Base-by-base conservation (phyloP, 176 grass and related monocot species). In the Luzula sylvatica region DNA sequence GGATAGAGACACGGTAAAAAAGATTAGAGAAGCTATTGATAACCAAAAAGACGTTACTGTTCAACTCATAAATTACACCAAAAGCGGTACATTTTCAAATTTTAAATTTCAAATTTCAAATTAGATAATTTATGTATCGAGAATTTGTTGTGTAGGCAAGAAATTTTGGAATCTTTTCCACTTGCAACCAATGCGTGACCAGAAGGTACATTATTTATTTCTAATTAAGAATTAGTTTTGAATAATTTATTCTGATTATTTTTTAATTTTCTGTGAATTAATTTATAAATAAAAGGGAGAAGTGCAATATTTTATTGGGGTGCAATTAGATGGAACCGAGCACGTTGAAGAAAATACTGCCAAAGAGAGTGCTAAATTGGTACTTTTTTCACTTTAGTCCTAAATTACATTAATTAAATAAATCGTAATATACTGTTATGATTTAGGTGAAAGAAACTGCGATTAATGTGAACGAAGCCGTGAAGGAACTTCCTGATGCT, bases 81-180 rank as follows among this genome's bases (percentile, higher is more conserved):
- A 82, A 73, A 88, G 73, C 9, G 80, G 83, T 95, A 88, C 46
- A 71, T 2, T 63, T 53, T 46, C 20, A 27, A 46, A 47, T 11
- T 62, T 26, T 11, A 63, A 60, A 48, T 11, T 19, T 47, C 15
- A 61, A 47, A 4, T 7, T 20, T 5, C 41, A 11, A 63, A 20
- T 29, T 47, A 8, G 19, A 63, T 28, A 30, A 47, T 35, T 35
- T 35, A 9, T 35, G 26, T 58, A 38, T 14, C 7, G 30, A 2
- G 53, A 4, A 45, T 38, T 28, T 77, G 27, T 71, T 74, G 32
- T 60, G 48, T 42, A 88, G 83, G 90, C 52, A 86, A 95, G 52
- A 95, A 88, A 58, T 88, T 95, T 22, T 95, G 90, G 90, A 95
- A 95, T 65, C 83, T 95, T 17, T 95, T 88, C 83, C 90, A 88